Evolutionary conservation across 2,329 filamentous ascomycete genomes (phyloP), one percentile per base, ranked within the genome.

Genomic region (Grosmannia clavigera): DNA sequence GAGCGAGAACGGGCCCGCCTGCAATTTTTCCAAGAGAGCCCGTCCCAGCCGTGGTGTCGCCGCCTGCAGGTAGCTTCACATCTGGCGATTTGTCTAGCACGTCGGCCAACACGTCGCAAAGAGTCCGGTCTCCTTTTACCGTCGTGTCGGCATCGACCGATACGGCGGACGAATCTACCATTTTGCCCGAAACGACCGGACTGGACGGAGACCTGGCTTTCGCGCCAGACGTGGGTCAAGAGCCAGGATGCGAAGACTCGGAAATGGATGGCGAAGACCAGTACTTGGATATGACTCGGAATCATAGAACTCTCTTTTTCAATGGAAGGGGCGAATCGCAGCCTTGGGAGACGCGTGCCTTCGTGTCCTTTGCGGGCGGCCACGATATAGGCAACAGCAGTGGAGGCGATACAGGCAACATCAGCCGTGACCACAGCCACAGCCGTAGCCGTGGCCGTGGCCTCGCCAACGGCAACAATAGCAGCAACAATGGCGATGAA

Each of bases 181-280:
- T 60, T 1, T 35, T 58, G n/a, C 58, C 50, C 16, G 57, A 58
- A 6, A 50, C 52, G 1, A n/a, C n/a, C 3, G 52, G 27, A 7
- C 38, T n/a, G 29, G 40, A 50, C 7, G 38, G 33, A 9, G 31
- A 56, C 5, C 6, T n/a, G n/a, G 53, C 22, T 5, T 12, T 50
- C 19, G 11, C 11, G 1, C 14, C 29, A 22, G 50, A 58, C 6
- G 31, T 29, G 16, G 74, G 81, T 57, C 71, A 72, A 31, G 72
- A 83, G 62, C 79, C 78, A 4, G 77, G 75, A 5, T 78, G 75
- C 61, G 80, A 84, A 51, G 77, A 78, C 56, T 81, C 79, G 1
- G 82, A 83, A 57, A 76, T 75, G 9, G 81, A 84, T 56, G 75
- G 74, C 7, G 77, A 80, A 4, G 76, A 78, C 16, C 53, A 59